Evolutionary conservation across 2,329 filamentous ascomycete genomes (phyloP).

Genomic region (Aspergillus sergii): DNA sequence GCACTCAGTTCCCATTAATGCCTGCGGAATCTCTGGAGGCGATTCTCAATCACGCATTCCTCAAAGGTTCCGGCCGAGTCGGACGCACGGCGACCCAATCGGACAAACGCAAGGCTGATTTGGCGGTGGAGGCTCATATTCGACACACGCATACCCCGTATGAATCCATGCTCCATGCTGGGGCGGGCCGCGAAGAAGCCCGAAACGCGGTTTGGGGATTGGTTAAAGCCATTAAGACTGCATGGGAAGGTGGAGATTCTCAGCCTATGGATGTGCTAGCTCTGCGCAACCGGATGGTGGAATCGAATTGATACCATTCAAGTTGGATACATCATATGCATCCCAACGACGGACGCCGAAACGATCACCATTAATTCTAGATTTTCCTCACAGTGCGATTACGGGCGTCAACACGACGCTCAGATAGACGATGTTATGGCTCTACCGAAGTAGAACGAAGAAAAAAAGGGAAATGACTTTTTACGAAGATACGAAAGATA

Average conservation of each 20-base stretch:
- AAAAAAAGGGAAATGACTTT: background rate
- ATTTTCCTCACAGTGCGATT: background rate
- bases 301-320: constrained; percentile 2
- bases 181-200: constrained; percentile 30
- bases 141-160: constrained; percentile 46
- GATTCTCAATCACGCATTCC: constrained; percentile 43
- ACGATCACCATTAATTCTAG: background rate
- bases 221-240: constrained; percentile 31
- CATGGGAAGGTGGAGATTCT: constrained; percentile 32
- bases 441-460: background rate
- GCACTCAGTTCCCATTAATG: constrained; percentile 41
- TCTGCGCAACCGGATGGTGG: constrained; percentile 13
- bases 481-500: constrained; percentile 11
- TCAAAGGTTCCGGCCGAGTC: constrained; percentile 45
- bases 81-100: constrained; percentile 37
- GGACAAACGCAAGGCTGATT: constrained; percentile 37
- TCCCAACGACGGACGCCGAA: background rate
- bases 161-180: constrained; percentile 35
- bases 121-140: constrained; percentile 49
- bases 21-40: constrained; percentile 33
- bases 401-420: background rate
- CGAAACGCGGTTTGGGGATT: constrained; percentile 34
- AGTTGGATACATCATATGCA: background rate
- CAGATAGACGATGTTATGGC: background rate
- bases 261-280: constrained; percentile 11